These are phyloP conservation scores for Termitomyces sp. DNA, from an alignment of 768 basidiomycete species.

Conservation along the genomic window DNA sequence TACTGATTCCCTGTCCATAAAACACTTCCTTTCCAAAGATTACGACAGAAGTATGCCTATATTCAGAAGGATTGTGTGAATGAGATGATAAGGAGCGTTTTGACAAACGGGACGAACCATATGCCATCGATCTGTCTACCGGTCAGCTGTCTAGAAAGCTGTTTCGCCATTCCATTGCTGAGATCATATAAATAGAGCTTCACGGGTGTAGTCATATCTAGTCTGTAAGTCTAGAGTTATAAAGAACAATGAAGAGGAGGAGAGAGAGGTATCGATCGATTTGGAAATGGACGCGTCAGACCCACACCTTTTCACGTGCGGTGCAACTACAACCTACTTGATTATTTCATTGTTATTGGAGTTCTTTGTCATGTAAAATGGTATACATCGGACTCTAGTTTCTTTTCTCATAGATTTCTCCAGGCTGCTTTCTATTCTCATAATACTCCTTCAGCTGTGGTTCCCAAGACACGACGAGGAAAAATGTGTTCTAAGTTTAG, in stretches of 20 bases:
- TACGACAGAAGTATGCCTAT: constrained; percentile 91
- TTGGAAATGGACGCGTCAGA: constrained; percentile 1
- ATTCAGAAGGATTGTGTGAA: background rate
- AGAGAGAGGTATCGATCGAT: background rate
- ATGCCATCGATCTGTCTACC: constrained; percentile 92
- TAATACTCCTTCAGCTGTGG: background rate
- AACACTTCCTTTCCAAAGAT: constrained; percentile 83
- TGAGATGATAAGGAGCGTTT: background rate
- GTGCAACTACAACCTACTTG: too few relatives aligned
- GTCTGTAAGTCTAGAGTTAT: background rate
- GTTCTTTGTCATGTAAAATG: background rate
- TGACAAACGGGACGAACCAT: constrained; percentile 48
- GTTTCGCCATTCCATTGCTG: constrained; percentile 78
- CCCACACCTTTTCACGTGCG: background rate
- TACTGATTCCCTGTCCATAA: constrained; percentile 83
- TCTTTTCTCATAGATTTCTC: too few relatives aligned
- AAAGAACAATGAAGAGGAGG: background rate
- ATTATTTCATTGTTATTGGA: background rate
- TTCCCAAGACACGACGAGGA: background rate
- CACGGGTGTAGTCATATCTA: constrained; percentile 40
- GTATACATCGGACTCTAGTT: too few relatives aligned
- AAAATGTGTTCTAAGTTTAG: background rate
- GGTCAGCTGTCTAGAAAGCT: constrained; percentile 74
- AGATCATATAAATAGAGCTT: constrained; percentile 90
- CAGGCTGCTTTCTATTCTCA: too few relatives aligned